A percentile compares a stretch with the other conserved stretches of the same genome.
phyloP scores from a whole-genome alignment of 176 grass and related monocot genomes.

The Bromus sterilis region DNA sequence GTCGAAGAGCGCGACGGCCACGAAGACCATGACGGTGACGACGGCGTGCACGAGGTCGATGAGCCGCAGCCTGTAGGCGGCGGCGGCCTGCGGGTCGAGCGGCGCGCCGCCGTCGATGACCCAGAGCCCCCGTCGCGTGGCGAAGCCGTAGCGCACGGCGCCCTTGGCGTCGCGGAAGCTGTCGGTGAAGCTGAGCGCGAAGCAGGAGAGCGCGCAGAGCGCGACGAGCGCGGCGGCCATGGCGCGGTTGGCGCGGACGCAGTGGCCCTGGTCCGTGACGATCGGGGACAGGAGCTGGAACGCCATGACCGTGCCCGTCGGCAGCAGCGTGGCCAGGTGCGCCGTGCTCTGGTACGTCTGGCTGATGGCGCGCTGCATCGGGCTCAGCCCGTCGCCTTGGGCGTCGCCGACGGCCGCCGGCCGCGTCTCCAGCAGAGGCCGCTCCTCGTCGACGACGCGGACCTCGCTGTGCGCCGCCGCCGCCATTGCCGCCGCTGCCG shows the following conservation, averaged over 20 bases:
- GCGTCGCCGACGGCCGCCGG: neutral
- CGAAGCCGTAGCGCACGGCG: slow-evolving; percentile 59
- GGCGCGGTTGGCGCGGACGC: slow-evolving; percentile 29
- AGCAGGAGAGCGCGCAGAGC: slow-evolving; percentile 79
- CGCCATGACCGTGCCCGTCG: slow-evolving; percentile 71
- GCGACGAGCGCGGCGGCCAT: slow-evolving; percentile 46
- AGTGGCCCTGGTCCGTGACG: slow-evolving; percentile 46
- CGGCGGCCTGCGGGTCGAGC: slow-evolving; percentile 30
- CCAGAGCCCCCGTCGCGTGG: slow-evolving; percentile 55
- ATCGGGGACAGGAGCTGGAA: slow-evolving; percentile 77
- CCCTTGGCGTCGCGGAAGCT: slow-evolving; percentile 54
- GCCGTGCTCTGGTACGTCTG: slow-evolving; percentile 77
- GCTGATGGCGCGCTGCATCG: slow-evolving; percentile 50
- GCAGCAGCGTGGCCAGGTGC: slow-evolving; percentile 74
- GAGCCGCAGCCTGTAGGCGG: slow-evolving; percentile 28
- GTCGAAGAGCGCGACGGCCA: slow-evolving; percentile 67
- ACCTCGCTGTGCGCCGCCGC: neutral
- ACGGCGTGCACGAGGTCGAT: slow-evolving; percentile 63
- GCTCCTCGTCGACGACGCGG: neutral
- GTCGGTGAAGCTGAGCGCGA: slow-evolving; percentile 82
- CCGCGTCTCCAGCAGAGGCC: slow-evolving; percentile 43
- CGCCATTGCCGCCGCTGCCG: neutral
- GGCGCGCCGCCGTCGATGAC: slow-evolving; percentile 57
- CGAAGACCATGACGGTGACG: slow-evolving; percentile 63
- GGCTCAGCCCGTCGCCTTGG: slow-evolving; percentile 9